Conservation (phyloP, 352 stramenopile species). For the Pythium myriotylum region DNA sequence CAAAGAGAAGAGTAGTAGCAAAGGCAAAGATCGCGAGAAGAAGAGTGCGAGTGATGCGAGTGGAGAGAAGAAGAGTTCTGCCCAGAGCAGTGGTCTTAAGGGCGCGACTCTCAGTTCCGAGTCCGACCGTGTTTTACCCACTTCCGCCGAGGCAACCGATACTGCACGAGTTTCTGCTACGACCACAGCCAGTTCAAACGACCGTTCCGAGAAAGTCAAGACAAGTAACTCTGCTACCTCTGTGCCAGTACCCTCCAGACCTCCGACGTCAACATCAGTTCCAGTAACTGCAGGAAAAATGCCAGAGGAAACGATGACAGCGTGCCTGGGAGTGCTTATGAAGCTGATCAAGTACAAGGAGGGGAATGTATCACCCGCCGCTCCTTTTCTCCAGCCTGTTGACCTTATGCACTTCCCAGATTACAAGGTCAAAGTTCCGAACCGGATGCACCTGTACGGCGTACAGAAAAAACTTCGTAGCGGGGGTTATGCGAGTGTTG, state of each 20-base stretch:
- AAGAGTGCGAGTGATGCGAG: constrained; percentile 5
- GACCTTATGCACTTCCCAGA: constrained; percentile 83
- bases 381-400: constrained; percentile 81
- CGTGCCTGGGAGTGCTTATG: constrained; percentile 70
- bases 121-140: too few relatives aligned
- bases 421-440: constrained; percentile 83
- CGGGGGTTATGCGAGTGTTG: constrained; percentile 61
- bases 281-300: constrained; percentile 40
- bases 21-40: constrained; percentile 33
- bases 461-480: constrained; percentile 85
- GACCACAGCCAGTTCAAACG: background rate
- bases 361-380: constrained; percentile 62
- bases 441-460: constrained; percentile 85
- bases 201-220: too few relatives aligned
- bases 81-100: too few relatives aligned
- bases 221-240: too few relatives aligned
- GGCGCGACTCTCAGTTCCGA: too few relatives aligned
- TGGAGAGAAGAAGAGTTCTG: background rate
- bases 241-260: background rate
- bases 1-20: constrained; percentile 31
- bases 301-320: constrained; percentile 51
- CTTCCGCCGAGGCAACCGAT: background rate
- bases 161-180: background rate
- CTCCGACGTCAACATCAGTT: background rate
- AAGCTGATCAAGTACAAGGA: constrained; percentile 90